These are phyloP conservation scores for Eucalyptus tenuipes DNA, from an alignment of 345 rosid species.

Conservation along the genomic window DNA sequence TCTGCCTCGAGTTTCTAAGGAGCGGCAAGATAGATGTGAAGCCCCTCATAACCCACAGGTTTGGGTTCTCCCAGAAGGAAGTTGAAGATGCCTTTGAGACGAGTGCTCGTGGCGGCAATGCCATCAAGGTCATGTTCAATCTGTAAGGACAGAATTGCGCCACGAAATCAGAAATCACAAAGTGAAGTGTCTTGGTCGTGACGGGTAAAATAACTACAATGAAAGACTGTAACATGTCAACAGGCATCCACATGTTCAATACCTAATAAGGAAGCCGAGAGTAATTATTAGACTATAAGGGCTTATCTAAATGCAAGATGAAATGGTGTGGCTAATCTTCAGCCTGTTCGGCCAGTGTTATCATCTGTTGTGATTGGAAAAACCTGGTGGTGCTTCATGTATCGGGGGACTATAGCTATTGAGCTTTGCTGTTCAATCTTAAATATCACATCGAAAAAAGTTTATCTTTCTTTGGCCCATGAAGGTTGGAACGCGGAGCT, in stretches of 20 bases:
- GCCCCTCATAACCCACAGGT: constrained; percentile 86
- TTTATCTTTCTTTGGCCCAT: background rate
- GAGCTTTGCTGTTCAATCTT: background rate
- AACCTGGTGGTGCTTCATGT: background rate
- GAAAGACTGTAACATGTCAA: background rate
- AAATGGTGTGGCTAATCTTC: background rate
- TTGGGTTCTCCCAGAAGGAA: constrained; percentile 73
- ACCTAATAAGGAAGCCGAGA: background rate
- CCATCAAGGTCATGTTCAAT: constrained; percentile 94
- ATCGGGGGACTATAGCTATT: background rate
- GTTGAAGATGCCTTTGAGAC: constrained; percentile 82
- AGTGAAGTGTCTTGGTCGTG: background rate
- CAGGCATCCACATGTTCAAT: background rate
- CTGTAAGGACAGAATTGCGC: constrained; percentile 8
- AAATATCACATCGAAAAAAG: background rate
- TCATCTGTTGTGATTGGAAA: background rate
- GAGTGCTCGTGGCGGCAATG: constrained; percentile 72
- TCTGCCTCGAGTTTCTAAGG: constrained; percentile 64
- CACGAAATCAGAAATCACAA: background rate
- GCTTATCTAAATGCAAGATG: background rate
- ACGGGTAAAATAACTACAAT: background rate
- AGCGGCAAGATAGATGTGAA: constrained; percentile 88
- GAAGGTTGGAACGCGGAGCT: background rate
- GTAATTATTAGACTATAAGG: background rate
- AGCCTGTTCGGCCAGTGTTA: background rate